These are phyloP conservation scores for Areca catechu DNA, from an alignment of 176 grass and related monocot genomes.

Conservation along the genomic window DNA sequence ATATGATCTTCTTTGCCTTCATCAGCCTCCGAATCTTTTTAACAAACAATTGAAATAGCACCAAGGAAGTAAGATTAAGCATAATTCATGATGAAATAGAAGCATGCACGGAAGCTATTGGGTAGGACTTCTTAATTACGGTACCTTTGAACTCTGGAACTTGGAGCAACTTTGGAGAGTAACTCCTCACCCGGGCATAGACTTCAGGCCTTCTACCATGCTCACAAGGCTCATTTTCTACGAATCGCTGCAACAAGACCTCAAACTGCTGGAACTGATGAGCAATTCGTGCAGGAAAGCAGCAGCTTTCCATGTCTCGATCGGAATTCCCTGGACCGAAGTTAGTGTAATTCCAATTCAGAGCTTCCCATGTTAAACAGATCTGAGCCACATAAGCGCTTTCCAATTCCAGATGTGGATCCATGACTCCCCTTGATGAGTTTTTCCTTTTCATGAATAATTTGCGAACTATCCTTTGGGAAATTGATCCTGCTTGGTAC, in stretches of 20 bases:
- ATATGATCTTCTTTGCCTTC: conserved; percentile 68
- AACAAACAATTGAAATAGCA: no score
- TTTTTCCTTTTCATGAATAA: conserved; percentile 33
- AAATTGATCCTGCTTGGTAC: conserved; percentile 64
- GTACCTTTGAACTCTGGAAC: conserved; percentile 83
- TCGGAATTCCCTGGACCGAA: conserved; percentile 36
- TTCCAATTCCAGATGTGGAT: conserved; percentile 77
- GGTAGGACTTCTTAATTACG: background rate
- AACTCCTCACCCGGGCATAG: conserved; percentile 65
- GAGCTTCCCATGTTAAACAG: conserved; percentile 85
- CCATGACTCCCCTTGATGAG: conserved; percentile 20
- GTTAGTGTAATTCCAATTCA: conserved; percentile 74
- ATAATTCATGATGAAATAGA: no score
- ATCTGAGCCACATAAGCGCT: conserved; percentile 80
- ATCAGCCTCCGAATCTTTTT: conserved; percentile 27
- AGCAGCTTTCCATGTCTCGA: conserved; percentile 28
- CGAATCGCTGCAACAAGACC: conserved; percentile 77
- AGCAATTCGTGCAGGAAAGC: conserved; percentile 56
- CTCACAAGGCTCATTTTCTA: conserved; percentile 91
- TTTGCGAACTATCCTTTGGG: conserved; percentile 58
- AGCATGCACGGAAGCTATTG: no score
- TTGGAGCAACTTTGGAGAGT: conserved; percentile 65
- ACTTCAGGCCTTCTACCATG: conserved; percentile 52
- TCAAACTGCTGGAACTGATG: conserved; percentile 96
- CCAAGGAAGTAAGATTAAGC: no score